Evolutionary conservation across 2,329 filamentous ascomycete genomes (phyloP).

Genomic region (Thermochaetoides dissita): DNA sequence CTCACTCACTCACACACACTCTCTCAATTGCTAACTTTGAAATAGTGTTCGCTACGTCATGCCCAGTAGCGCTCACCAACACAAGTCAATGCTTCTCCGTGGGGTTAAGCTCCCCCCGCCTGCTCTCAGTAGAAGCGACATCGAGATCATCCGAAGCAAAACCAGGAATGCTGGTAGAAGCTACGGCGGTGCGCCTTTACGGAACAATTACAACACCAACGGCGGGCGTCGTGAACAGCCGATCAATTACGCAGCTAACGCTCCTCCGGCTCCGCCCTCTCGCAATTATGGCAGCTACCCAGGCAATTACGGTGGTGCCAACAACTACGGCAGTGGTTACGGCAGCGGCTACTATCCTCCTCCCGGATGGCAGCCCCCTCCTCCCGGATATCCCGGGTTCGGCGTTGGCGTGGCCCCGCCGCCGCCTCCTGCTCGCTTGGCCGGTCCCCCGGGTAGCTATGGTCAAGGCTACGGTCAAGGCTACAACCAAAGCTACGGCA

Average conservation of each 20-base stretch:
- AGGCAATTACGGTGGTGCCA: not conserved
- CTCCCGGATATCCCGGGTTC: slow-evolving; percentile 30
- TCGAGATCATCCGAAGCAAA: slow-evolving; percentile 57
- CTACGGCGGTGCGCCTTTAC: slow-evolving; percentile 44
- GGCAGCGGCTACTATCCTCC: slow-evolving; percentile 7
- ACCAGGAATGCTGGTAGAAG: slow-evolving; percentile 52
- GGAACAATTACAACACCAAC: slow-evolving; percentile 27
- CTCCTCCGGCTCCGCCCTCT: slow-evolving; percentile 4
- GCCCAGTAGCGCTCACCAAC: slow-evolving; percentile 54
- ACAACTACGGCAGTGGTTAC: slow-evolving; percentile 10
- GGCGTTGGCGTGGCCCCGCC: slow-evolving; percentile 30
- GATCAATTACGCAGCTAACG: slow-evolving; percentile 36
- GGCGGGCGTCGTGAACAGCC: slow-evolving; percentile 32
- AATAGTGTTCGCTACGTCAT: slow-evolving; percentile 72
- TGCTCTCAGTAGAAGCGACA: slow-evolving; percentile 60
- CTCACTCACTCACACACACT: no score
- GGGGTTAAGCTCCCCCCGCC: slow-evolving; percentile 62
- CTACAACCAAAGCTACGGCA: slow-evolving; percentile 2
- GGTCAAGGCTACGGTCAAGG: slow-evolving; percentile 9
- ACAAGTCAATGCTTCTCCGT: slow-evolving; percentile 89
- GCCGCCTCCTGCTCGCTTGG: slow-evolving; percentile 24
- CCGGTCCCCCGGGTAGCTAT: slow-evolving; percentile 5
- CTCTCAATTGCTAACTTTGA: slow-evolving; percentile 21
- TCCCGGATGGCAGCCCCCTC: slow-evolving; percentile 22
- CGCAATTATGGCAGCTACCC: slow-evolving; percentile 10